Evolutionary conservation across 2,329 filamentous ascomycete species (phyloP), one percentile per base, ranked within the genome.

Genomic region (Graphilbum ipis-grandicollis): DNA sequence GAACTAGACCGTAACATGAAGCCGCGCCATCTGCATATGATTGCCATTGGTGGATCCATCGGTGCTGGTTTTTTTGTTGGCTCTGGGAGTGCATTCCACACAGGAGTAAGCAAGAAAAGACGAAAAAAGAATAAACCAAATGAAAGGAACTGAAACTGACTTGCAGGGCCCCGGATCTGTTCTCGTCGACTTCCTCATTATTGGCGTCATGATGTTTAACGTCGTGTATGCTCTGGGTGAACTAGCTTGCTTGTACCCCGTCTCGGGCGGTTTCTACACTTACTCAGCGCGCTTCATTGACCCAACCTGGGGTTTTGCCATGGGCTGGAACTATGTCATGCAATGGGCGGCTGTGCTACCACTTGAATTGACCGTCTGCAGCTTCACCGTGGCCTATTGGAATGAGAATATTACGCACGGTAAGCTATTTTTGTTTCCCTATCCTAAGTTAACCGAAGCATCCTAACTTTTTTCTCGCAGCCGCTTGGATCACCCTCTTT

Each of bases 41-140:
- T 47, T 37, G 44, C 43, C 25, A 48, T 47, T 21, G 46, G 65
- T 43, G 65, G 65, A 43, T 67, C 65, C 19, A 74, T 74, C 33
- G 69, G 69, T 49, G 68, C 69, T 41, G 69, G 69, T 54, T 71
- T 74, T 59, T 74, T 72, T 52, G 69, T 74, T 43, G 68, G 69
- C 47, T 68, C 65, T 10, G 68, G 68, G 41, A 50, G 56, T 43
- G 66, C 65, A 38, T 55, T 73, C 12, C 43, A 46, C 41, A 60
- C 48, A 19, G 66, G 33, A 5, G 58, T 60, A 53, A 44, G 56
- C 51, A n/a, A n/a, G n/a, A n/a, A n/a, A n/a, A n/a, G n/a, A n/a
- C n/a, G n/a, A n/a, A n/a, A n/a, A n/a, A n/a, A n/a, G n/a, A n/a
- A n/a, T n/a, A n/a, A n/a, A n/a, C n/a, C n/a, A n/a, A n/a, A n/a